Evolutionary conservation across 2,329 filamentous ascomycete species (phyloP).

Genomic region (Hypoxylon sp.): DNA sequence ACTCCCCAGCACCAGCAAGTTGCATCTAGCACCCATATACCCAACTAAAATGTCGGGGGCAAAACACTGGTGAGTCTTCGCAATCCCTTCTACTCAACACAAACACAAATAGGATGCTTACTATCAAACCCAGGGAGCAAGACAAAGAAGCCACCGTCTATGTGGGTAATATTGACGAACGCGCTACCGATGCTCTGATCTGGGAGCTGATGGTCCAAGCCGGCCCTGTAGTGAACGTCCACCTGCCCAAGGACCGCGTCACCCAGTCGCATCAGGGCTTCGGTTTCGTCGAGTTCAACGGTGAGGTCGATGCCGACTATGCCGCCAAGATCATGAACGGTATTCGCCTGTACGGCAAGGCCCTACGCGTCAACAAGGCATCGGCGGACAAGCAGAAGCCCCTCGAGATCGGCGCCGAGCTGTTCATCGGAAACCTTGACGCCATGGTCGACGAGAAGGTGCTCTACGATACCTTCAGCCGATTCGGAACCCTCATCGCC

Average conservation of each 20-base stretch:
- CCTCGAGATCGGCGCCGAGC: constrained; percentile 93
- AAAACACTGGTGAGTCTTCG: constrained; percentile 50
- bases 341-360: constrained; percentile 91
- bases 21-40: not conserved
- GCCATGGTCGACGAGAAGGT: constrained; percentile 95
- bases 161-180: constrained; percentile 98
- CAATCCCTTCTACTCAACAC: constrained; percentile 6
- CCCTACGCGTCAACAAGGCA: constrained; percentile 94
- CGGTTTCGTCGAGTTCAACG: constrained; percentile 98
- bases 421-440: constrained; percentile 97
- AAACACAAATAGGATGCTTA: constrained; percentile 46
- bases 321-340: constrained; percentile 97
- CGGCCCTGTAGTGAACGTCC: constrained; percentile 96
- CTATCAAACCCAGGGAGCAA: constrained; percentile 75
- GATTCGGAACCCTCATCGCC: constrained; percentile 87
- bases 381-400: constrained; percentile 93
- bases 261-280: constrained; percentile 97
- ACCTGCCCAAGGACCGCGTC: constrained; percentile 97
- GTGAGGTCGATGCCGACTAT: constrained; percentile 95
- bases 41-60: constrained; percentile 57
- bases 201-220: constrained; percentile 99
- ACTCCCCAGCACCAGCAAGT: not conserved
- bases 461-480: constrained; percentile 91
- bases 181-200: constrained; percentile 87
- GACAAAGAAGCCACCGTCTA: constrained; percentile 99